These are phyloP conservation scores for Diaporthe longicolla DNA, from an alignment of 2,329 filamentous ascomycete genomes.

Conservation along the genomic window DNA sequence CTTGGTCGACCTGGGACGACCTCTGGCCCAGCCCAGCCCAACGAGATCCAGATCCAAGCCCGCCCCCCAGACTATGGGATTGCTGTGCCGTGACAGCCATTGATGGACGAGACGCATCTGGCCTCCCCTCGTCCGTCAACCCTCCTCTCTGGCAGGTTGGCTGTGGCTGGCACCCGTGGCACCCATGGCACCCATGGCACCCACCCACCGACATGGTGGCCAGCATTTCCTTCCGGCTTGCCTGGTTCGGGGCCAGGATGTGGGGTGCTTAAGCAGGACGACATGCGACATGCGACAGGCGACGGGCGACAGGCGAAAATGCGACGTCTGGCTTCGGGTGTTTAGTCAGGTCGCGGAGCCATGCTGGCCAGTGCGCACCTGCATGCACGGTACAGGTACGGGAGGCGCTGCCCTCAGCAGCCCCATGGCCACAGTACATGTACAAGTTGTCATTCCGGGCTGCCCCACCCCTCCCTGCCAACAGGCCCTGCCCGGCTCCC, in stretches of 20 bases:
- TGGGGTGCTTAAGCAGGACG: slow-evolving; percentile 22
- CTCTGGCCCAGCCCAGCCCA: slow-evolving; percentile 22
- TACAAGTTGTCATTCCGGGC: slow-evolving; percentile 4
- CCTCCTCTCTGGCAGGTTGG: neutral
- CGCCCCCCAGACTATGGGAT: neutral
- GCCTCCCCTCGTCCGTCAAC: slow-evolving; percentile 5
- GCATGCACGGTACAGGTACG: slow-evolving; percentile 3
- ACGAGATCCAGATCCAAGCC: slow-evolving; percentile 32
- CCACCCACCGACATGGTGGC: slow-evolving; percentile 1
- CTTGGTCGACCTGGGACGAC: slow-evolving; percentile 23
- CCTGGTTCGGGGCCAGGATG: slow-evolving; percentile 12
- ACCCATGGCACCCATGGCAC: no score
- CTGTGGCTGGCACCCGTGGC: no score
- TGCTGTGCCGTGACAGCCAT: slow-evolving; percentile 16
- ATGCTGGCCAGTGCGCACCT: slow-evolving; percentile 14
- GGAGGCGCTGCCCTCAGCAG: neutral
- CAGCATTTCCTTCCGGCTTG: slow-evolving; percentile 22
- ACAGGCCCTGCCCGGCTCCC: slow-evolving; percentile 6
- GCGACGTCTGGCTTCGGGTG: slow-evolving; percentile 21
- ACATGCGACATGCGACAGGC: slow-evolving; percentile 18
- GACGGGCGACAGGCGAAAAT: slow-evolving; percentile 5
- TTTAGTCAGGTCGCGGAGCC: slow-evolving; percentile 21
- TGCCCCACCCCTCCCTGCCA: neutral
- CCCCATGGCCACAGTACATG: neutral
- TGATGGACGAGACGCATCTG: slow-evolving; percentile 1